Evolutionary conservation across 176 grass and related monocot genomes (phyloP).

Genomic region (Miscanthus lutarioriparius): DNA sequence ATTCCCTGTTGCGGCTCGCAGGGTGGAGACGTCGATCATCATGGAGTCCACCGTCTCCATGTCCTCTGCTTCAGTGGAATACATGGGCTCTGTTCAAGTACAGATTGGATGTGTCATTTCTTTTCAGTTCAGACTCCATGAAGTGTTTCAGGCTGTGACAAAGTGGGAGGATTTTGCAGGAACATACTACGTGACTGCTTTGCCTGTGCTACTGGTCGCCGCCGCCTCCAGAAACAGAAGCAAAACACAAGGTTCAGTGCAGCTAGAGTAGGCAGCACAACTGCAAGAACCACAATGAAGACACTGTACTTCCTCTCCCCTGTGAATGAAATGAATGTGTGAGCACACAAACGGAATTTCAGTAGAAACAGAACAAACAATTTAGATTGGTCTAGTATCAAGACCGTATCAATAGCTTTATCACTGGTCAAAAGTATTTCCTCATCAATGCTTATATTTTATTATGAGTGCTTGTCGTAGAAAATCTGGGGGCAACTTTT

Average conservation of each 20-base stretch:
- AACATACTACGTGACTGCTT: slow-evolving; percentile 33
- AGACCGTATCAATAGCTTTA: too few species aligned
- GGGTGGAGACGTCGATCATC: slow-evolving; percentile 38
- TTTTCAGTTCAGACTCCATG: not conserved
- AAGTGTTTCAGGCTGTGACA: not conserved
- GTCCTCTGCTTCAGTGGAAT: slow-evolving; percentile 9
- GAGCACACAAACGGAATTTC: not conserved
- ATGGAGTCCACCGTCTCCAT: slow-evolving; percentile 31
- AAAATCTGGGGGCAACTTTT: not conserved
- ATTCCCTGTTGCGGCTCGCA: slow-evolving; percentile 35
- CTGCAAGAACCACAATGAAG: slow-evolving; percentile 16
- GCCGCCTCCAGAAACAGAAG: slow-evolving; percentile 25
- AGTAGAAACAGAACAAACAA: not conserved
- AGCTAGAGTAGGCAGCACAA: slow-evolving; percentile 33
- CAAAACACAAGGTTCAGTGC: slow-evolving; percentile 33
- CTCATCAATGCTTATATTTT: not conserved
- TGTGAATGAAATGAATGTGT: slow-evolving; percentile 8
- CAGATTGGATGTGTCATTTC: not conserved
- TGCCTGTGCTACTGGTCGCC: not conserved
- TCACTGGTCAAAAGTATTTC: not conserved
- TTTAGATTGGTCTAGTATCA: too few species aligned
- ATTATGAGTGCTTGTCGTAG: not conserved
- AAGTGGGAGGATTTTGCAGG: not conserved
- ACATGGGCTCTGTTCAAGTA: not conserved
- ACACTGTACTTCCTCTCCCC: not conserved